Conservation (phyloP, 352 stramenopile species). For the Phytophthora brassicae region DNA sequence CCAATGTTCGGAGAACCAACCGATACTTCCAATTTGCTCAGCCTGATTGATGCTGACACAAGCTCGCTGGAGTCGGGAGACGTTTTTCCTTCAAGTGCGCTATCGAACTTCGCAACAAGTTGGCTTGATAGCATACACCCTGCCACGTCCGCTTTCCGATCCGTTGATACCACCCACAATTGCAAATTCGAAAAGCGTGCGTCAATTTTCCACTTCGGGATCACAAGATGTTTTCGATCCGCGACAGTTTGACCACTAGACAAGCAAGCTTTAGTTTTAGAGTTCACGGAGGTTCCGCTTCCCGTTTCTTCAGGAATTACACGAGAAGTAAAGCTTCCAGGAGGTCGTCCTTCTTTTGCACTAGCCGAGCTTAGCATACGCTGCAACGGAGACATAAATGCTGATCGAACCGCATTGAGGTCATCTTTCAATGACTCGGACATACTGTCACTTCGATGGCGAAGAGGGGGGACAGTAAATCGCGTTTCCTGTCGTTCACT, state of each 20-base stretch:
- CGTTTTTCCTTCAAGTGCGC: slow-evolving; percentile 9
- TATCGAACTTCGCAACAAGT: slow-evolving; percentile 32
- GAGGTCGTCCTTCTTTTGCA: slow-evolving; percentile 26
- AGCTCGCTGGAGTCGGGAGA: slow-evolving; percentile 20
- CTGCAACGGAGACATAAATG: slow-evolving; percentile 48
- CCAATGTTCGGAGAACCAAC: slow-evolving; percentile 28
- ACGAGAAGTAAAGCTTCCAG: slow-evolving; percentile 31
- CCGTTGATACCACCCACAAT: slow-evolving; percentile 69
- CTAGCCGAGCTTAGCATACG: slow-evolving; percentile 42
- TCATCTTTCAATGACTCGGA: slow-evolving; percentile 54
- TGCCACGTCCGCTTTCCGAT: slow-evolving; percentile 53
- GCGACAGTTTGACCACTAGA: neutral
- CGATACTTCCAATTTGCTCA: slow-evolving; percentile 42
- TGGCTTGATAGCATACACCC: slow-evolving; percentile 55
- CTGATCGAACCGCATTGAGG: slow-evolving; percentile 32
- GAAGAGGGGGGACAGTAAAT: slow-evolving; percentile 31
- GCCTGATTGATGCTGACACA: slow-evolving; percentile 28
- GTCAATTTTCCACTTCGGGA: slow-evolving; percentile 44
- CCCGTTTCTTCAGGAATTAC: slow-evolving; percentile 32
- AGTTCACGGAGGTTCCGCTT: slow-evolving; percentile 11
- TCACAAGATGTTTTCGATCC: slow-evolving; percentile 8
- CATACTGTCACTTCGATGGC: slow-evolving; percentile 55
- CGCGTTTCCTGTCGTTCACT: slow-evolving; percentile 26
- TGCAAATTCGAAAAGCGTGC: slow-evolving; percentile 53
- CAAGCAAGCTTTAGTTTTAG: slow-evolving; percentile 7